Evolutionary conservation across 768 basidiomycete species (phyloP).

Genomic region (Lentinula edodes): DNA sequence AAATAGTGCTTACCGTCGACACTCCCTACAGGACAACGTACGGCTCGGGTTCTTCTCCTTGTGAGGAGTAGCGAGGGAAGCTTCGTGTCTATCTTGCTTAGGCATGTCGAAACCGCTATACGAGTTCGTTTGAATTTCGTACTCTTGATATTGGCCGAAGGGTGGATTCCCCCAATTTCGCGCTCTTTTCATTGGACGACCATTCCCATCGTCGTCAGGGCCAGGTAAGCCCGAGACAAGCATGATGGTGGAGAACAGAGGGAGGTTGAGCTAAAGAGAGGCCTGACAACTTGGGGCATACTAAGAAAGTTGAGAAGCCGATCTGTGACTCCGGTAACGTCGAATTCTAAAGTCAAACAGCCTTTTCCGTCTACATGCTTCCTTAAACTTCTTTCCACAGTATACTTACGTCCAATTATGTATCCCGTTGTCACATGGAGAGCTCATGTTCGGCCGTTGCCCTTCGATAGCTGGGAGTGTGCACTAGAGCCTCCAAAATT

Average conservation of each 20-base stretch:
- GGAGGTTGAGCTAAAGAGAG: slow-evolving; percentile 2
- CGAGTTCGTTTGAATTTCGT: not conserved
- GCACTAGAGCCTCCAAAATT: not conserved
- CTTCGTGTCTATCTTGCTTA: not conserved
- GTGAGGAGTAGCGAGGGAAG: not conserved
- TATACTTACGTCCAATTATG: not conserved
- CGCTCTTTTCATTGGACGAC: slow-evolving; percentile 6
- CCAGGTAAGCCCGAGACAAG: slow-evolving; percentile 2
- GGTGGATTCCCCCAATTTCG: slow-evolving; percentile 1
- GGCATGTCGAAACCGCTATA: not conserved
- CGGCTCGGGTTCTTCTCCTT: slow-evolving; percentile 39
- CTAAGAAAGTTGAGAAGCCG: slow-evolving; percentile 8
- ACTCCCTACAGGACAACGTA: slow-evolving; percentile 46
- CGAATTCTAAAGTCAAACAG: slow-evolving; percentile 4
- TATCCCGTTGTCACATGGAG: not conserved
- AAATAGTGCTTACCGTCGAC: slow-evolving; percentile 29
- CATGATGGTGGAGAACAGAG: slow-evolving; percentile 3
- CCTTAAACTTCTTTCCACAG: not conserved
- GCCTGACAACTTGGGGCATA: not conserved
- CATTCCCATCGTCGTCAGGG: not conserved
- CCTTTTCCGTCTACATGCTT: not conserved
- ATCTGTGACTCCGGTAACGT: slow-evolving; percentile 2
- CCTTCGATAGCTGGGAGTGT: not conserved
- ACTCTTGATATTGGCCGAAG: slow-evolving; percentile 1
- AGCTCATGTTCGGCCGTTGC: not conserved